These are phyloP conservation scores for Aspergillus olivimuriae DNA, from an alignment of 495 filamentous ascomycete species.

Conservation along the genomic window DNA sequence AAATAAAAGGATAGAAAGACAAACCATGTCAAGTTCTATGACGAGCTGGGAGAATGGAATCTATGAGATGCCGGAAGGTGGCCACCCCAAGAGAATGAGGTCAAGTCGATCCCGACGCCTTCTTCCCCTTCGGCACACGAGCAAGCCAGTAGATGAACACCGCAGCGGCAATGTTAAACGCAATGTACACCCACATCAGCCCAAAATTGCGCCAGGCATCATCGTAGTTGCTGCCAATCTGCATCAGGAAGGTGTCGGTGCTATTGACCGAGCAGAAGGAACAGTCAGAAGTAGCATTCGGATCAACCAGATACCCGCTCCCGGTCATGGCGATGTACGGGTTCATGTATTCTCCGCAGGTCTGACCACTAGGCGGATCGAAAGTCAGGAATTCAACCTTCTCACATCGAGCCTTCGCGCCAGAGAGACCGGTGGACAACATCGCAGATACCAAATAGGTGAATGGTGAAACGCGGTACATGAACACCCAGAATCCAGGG, in stretches of 20 bases:
- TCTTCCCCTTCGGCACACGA: slow-evolving; percentile 55
- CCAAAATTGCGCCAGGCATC: slow-evolving; percentile 42
- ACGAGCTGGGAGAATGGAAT: too few species aligned
- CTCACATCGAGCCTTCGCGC: slow-evolving; percentile 41
- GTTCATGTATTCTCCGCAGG: slow-evolving; percentile 45
- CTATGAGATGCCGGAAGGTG: too few species aligned
- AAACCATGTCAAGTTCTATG: too few species aligned
- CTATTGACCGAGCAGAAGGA: slow-evolving; percentile 35
- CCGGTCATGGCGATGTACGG: background rate
- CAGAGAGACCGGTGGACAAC: slow-evolving; percentile 45
- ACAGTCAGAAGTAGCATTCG: slow-evolving; percentile 22
- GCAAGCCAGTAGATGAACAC: slow-evolving; percentile 63
- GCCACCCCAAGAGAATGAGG: too few species aligned
- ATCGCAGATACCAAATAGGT: slow-evolving; percentile 37
- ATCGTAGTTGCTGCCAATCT: slow-evolving; percentile 29
- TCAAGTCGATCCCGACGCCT: background rate
- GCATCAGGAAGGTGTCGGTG: slow-evolving; percentile 36
- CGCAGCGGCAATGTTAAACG: slow-evolving; percentile 59
- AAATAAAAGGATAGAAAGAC: too few species aligned
- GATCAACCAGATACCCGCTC: slow-evolving; percentile 16
- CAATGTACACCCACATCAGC: slow-evolving; percentile 50
- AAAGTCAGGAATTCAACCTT: slow-evolving; percentile 48
- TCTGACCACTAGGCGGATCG: slow-evolving; percentile 37
- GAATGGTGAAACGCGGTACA: slow-evolving; percentile 60
- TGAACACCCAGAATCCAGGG: slow-evolving; percentile 67